Conservation (phyloP, 345 rosid species). For the Gossypium longicalyx region DNA sequence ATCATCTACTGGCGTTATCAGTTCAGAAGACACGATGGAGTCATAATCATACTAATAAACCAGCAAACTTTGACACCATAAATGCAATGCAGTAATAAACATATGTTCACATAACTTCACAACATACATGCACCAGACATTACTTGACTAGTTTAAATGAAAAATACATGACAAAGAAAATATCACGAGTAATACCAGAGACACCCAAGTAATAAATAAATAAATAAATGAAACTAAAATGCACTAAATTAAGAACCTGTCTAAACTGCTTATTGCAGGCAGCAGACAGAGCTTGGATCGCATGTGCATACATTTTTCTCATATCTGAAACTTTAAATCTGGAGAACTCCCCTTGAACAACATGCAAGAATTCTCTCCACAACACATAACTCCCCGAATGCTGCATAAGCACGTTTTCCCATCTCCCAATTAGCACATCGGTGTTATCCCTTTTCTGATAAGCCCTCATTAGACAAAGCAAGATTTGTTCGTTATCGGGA, state of each 20-base stretch:
- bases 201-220: not conserved
- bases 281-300: conserved; percentile 77
- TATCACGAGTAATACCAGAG: not conserved
- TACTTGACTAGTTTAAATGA: not conserved
- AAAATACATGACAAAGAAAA: not conserved
- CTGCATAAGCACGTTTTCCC: conserved; percentile 75
- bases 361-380: conserved; percentile 82
- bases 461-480: conserved; percentile 76
- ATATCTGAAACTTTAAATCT: conserved; percentile 86
- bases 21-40: not conserved
- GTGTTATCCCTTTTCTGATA: conserved; percentile 72
- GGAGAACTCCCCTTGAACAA: conserved; percentile 83
- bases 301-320: conserved; percentile 87
- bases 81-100: not conserved
- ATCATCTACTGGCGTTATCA: not conserved
- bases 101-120: not conserved
- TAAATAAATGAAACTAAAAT: not conserved
- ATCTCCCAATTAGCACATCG: conserved; percentile 70
- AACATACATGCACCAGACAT: not conserved
- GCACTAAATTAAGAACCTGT: conserved; percentile 74
- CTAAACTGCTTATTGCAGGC: conserved; percentile 82
- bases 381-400: conserved; percentile 67
- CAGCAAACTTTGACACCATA: not conserved
- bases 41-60: not conserved
- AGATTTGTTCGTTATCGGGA: conserved; percentile 76